These are phyloP conservation scores for Rhodotorula glutinis DNA, from an alignment of 1,284 basidiomycete genomes.

Conservation along the genomic window DNA sequence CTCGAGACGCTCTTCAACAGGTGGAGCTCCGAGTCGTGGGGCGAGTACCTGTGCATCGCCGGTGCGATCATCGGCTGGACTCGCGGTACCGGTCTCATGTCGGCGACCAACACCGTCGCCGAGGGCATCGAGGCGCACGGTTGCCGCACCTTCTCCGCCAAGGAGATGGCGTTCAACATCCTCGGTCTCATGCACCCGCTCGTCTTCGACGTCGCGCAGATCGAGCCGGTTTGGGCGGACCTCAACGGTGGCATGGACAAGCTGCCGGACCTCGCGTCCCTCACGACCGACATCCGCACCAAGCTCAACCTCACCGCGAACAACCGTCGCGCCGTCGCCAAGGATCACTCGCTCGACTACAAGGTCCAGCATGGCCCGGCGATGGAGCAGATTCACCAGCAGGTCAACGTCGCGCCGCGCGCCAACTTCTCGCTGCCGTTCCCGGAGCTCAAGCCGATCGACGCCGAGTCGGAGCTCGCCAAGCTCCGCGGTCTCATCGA, in stretches of 20 bases:
- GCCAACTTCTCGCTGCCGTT: conserved; percentile 97
- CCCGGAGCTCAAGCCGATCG: conserved; percentile 62
- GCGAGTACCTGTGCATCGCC: conserved; percentile 95
- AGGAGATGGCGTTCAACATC: conserved; percentile 99
- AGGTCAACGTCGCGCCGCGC: conserved; percentile 86
- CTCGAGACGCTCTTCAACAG: conserved; percentile 96
- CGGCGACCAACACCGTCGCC: conserved; percentile 88
- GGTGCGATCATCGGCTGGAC: conserved; percentile 99
- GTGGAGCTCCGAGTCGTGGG: conserved; percentile 98
- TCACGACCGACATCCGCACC: conserved; percentile 79
- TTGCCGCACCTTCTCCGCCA: conserved; percentile 95
- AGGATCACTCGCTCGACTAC: conserved; percentile 94
- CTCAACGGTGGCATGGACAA: conserved; percentile 97
- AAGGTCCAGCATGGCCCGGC: conserved; percentile 84
- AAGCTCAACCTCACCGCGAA: conserved; percentile 75
- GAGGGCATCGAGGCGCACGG: conserved; percentile 91
- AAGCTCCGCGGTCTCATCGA: conserved; percentile 83
- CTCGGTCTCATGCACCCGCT: conserved; percentile 96
- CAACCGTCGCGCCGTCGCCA: conserved; percentile 84
- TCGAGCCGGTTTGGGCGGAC: conserved; percentile 98
- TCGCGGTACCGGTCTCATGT: conserved; percentile 97
- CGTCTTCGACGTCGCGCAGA: conserved; percentile 99
- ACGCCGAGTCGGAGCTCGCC: conserved; percentile 66
- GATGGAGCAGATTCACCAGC: conserved; percentile 89
- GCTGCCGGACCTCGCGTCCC: conserved; percentile 87